These are phyloP conservation scores for Poteriospumella lacustris DNA, from an alignment of 108 stramenopile species.

Conservation along the genomic window DNA sequence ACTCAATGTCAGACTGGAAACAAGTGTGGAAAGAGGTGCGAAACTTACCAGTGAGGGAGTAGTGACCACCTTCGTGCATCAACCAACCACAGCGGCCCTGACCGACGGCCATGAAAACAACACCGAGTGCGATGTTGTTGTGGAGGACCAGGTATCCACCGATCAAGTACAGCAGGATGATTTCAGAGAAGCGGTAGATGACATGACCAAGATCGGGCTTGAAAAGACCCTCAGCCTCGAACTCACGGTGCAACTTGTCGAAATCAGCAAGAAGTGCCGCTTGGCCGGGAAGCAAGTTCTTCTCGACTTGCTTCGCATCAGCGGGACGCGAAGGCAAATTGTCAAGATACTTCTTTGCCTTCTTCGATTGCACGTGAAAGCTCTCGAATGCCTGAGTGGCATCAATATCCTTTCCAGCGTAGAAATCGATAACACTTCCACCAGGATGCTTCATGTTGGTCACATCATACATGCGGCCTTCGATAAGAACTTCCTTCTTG, in stretches of 20 bases:
- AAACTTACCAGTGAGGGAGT: constrained; percentile 28
- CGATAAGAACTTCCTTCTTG: constrained; percentile 36
- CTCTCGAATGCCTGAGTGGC: constrained; percentile 34
- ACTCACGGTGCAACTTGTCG: constrained; percentile 7
- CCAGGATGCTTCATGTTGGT: constrained; percentile 39
- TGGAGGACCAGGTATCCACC: constrained; percentile 14
- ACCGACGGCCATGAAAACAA: constrained; percentile 17
- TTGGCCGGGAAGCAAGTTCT: background rate
- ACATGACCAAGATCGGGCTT: constrained; percentile 1
- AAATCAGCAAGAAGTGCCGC: constrained; percentile 18
- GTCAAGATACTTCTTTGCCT: constrained; percentile 37
- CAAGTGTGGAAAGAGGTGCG: background rate
- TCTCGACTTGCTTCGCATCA: background rate
- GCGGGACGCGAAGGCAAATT: constrained; percentile 16
- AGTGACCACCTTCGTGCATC: constrained; percentile 44
- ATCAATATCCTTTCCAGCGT: constrained; percentile 35
- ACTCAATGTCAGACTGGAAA: background rate
- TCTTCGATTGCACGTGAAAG: constrained; percentile 31
- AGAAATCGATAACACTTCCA: constrained; percentile 34
- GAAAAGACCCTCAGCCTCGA: constrained; percentile 35
- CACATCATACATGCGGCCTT: constrained; percentile 34
- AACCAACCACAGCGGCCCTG: constrained; percentile 43
- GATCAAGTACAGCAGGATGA: constrained; percentile 19
- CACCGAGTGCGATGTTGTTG: background rate
- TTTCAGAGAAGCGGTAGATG: constrained; percentile 30